Conservation (phyloP, 2,329 filamentous ascomycete species). For the Aureobasidium zeae region DNA sequence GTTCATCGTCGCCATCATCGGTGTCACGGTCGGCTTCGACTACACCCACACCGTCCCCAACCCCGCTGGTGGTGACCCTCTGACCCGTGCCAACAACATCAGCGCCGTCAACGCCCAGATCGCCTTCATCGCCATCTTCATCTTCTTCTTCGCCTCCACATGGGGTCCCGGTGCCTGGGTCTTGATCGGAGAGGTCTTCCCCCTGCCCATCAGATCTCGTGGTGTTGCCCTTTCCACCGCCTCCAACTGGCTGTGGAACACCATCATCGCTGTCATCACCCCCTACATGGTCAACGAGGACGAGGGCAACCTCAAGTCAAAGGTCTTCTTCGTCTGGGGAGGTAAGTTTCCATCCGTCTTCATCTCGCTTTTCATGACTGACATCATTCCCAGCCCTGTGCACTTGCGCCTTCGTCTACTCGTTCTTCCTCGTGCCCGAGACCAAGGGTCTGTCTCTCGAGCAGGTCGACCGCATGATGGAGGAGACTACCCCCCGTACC, state of each 20-base stretch:
- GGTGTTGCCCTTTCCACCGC: slow-evolving; percentile 81
- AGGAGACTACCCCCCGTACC: slow-evolving; percentile 69
- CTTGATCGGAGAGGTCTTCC: slow-evolving; percentile 84
- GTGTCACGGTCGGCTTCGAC: slow-evolving; percentile 33
- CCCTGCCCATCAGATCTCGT: slow-evolving; percentile 76
- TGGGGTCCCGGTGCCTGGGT: slow-evolving; percentile 69
- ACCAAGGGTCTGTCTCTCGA: slow-evolving; percentile 58
- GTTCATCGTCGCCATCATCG: slow-evolving; percentile 71
- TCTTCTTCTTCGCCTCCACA: slow-evolving; percentile 84
- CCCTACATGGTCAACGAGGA: slow-evolving; percentile 53
- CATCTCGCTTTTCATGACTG: background rate
- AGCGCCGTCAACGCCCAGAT: slow-evolving; percentile 57
- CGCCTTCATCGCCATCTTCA: slow-evolving; percentile 83
- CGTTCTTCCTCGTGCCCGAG: slow-evolving; percentile 58
- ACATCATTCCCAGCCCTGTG: too few species aligned
- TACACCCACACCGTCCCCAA: slow-evolving; percentile 26
- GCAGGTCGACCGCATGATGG: slow-evolving; percentile 81
- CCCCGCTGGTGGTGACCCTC: slow-evolving; percentile 29
- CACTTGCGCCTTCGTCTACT: slow-evolving; percentile 47
- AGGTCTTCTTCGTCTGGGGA: slow-evolving; percentile 36
- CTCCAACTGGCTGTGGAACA: slow-evolving; percentile 85
- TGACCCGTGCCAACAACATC: slow-evolving; percentile 34
- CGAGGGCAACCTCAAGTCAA: slow-evolving; percentile 42
- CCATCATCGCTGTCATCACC: slow-evolving; percentile 53
- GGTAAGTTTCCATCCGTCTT: background rate